A percentile compares a stretch with the other conserved stretches of the same genome.
Evolutionary conservation across 2,329 filamentous ascomycete species (phyloP).

Genomic region (Sporothrix dimorphospora): DNA sequence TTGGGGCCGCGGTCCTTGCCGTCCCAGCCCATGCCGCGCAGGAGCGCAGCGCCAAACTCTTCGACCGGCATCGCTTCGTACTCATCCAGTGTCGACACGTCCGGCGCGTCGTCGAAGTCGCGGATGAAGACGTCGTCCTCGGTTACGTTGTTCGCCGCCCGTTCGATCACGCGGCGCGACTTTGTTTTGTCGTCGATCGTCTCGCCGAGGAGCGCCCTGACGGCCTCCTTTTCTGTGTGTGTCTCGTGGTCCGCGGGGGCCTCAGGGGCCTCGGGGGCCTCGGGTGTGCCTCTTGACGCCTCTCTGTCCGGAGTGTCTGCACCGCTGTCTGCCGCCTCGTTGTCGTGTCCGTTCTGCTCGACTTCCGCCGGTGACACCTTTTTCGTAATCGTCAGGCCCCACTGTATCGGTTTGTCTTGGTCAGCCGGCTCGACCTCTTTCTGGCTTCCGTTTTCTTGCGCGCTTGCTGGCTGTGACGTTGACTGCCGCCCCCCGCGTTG

Average conservation of each 20-base stretch:
- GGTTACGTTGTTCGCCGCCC: constrained; percentile 49
- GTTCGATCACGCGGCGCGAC: constrained; percentile 32
- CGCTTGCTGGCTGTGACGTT: not conserved
- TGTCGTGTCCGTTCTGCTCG: not conserved
- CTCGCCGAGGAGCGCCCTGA: constrained; percentile 34
- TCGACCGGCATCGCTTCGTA: constrained; percentile 91
- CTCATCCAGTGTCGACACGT: constrained; percentile 75
- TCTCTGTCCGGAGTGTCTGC: constrained; percentile 1
- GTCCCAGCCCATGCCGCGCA: constrained; percentile 97
- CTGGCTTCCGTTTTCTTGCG: not conserved
- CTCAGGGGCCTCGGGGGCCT: not conserved
- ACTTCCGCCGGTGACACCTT: constrained; percentile 30
- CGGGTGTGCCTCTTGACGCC: not conserved
- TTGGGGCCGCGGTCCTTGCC: constrained; percentile 62
- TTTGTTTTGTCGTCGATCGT: constrained; percentile 27
- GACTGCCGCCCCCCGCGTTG: constrained; percentile 9
- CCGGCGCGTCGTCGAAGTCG: constrained; percentile 73
- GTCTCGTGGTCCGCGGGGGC: not conserved
- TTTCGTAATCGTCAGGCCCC: constrained; percentile 43
- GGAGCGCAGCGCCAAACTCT: constrained; percentile 87
- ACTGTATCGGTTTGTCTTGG: constrained; percentile 44
- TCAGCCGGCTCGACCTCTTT: constrained; percentile 39
- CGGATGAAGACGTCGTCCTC: constrained; percentile 70
- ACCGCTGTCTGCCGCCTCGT: not conserved
- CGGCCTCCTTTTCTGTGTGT: constrained; percentile 32